These are phyloP conservation scores for Blumeriella jaapii DNA, from an alignment of 2,329 filamentous ascomycete species.

Conservation along the genomic window DNA sequence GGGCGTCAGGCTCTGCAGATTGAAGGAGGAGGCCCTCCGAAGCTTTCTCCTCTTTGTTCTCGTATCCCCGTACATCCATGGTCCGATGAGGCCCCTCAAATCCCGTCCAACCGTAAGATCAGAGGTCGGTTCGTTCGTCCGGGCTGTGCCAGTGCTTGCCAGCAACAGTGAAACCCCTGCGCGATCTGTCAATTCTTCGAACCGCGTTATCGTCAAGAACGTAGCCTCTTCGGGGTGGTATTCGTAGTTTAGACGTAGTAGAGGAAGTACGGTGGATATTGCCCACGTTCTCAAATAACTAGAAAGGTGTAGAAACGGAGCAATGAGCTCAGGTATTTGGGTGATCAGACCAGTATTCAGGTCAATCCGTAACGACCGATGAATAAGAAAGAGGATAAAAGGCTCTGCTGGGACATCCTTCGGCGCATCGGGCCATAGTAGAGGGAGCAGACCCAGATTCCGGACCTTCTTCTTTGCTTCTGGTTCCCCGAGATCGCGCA, in stretches of 20 bases:
- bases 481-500: slow-evolving; percentile 48
- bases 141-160: slow-evolving; percentile 34
- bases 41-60: slow-evolving; percentile 41
- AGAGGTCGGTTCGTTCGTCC: slow-evolving; percentile 4
- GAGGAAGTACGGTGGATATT: slow-evolving; percentile 55
- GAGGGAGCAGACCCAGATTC: slow-evolving; percentile 50
- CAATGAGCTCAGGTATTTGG: slow-evolving; percentile 54
- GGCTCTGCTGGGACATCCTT: slow-evolving; percentile 39
- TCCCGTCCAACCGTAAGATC: slow-evolving; percentile 45
- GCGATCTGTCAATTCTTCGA: slow-evolving; percentile 48
- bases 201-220: slow-evolving; percentile 45
- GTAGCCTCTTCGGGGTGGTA: slow-evolving; percentile 44
- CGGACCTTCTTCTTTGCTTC: slow-evolving; percentile 52
- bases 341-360: slow-evolving; percentile 58
- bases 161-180: slow-evolving; percentile 51
- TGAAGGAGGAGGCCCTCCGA: slow-evolving; percentile 12
- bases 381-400: slow-evolving; percentile 53
- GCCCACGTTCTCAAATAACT: slow-evolving; percentile 55
- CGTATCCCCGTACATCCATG: slow-evolving; percentile 58
- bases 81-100: slow-evolving; percentile 54
- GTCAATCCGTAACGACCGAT: slow-evolving; percentile 58
- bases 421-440: slow-evolving; percentile 39
- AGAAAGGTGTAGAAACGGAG: slow-evolving; percentile 54
- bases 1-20: slow-evolving; percentile 11
- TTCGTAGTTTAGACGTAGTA: slow-evolving; percentile 56